A percentile compares a stretch with the other conserved stretches of the same genome.
Evolutionary conservation across 1,284 basidiomycete genomes (phyloP).

Genomic region (Peniophora sp.): DNA sequence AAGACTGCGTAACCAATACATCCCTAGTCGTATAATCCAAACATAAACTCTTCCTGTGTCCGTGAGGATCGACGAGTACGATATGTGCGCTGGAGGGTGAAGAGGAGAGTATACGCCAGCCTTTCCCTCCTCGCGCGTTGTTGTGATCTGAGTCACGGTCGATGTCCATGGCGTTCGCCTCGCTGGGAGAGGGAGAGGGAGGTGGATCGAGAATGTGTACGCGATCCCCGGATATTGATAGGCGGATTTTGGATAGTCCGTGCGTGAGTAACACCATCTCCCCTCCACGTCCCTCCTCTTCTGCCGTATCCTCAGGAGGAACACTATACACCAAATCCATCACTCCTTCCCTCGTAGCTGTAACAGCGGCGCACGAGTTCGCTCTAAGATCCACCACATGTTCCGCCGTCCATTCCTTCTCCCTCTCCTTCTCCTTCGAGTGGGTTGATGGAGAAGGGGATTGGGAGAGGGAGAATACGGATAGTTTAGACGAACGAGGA

Average conservation of each 20-base stretch:
- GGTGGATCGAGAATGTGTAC: too few species aligned
- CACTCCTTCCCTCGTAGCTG: slow-evolving; percentile 51
- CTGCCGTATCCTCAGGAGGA: slow-evolving; percentile 37
- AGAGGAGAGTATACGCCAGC: too few species aligned
- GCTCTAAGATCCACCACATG: slow-evolving; percentile 35
- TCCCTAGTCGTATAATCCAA: neutral
- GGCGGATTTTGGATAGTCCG: too few species aligned
- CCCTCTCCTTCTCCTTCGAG: too few species aligned
- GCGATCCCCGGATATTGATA: too few species aligned
- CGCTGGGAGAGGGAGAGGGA: too few species aligned
- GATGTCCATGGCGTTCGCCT: too few species aligned
- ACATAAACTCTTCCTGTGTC: neutral
- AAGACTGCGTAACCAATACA: slow-evolving; percentile 4
- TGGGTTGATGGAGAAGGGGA: too few species aligned
- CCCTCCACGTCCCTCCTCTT: too few species aligned
- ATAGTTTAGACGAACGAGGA: slow-evolving; percentile 35
- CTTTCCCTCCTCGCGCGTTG: too few species aligned
- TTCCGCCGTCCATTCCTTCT: slow-evolving; percentile 34
- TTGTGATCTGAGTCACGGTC: too few species aligned
- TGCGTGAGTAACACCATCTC: too few species aligned
- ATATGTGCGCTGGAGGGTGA: slow-evolving; percentile 55
- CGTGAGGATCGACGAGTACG: slow-evolving; percentile 32
- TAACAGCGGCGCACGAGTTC: slow-evolving; percentile 47
- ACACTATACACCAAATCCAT: slow-evolving; percentile 65
- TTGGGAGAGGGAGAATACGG: slow-evolving; percentile 39